These are phyloP conservation scores for Zychaea mexicana DNA, from an alignment of 371 early-diverging fungal species.

Conservation along the genomic window DNA sequence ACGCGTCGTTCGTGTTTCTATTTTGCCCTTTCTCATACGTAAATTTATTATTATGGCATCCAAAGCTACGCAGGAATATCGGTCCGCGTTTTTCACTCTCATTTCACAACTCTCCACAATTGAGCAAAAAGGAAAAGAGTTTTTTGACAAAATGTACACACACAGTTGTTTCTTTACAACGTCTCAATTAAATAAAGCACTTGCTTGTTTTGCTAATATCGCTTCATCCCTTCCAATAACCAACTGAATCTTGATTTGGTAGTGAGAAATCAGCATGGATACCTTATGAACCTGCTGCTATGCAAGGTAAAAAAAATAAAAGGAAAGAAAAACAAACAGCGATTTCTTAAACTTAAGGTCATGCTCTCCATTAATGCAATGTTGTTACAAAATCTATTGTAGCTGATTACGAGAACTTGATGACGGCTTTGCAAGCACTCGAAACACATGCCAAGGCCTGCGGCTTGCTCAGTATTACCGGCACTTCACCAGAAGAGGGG, in stretches of 20 bases:
- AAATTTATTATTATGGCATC: constrained; percentile 28
- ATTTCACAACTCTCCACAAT: constrained; percentile 47
- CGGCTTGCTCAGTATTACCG: constrained; percentile 47
- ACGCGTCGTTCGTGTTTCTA: no score
- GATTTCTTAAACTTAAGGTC: no score
- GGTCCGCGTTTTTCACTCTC: constrained; percentile 41
- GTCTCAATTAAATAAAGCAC: no score
- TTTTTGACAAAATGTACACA: constrained; percentile 49
- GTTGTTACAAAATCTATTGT: background rate
- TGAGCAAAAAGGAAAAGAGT: constrained; percentile 44
- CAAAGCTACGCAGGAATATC: constrained; percentile 53
- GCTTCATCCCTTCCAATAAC: no score
- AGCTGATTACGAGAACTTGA: constrained; percentile 45
- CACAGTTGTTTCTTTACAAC: no score
- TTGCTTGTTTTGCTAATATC: no score
- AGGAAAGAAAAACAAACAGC: no score
- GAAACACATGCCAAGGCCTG: constrained; percentile 41
- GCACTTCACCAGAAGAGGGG: constrained; percentile 16
- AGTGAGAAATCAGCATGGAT: constrained; percentile 41
- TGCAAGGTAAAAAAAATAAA: constrained; percentile 26
- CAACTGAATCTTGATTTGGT: background rate
- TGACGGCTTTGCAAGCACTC: constrained; percentile 26
- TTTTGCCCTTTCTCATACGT: background rate
- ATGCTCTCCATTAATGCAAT: no score
- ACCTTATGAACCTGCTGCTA: constrained; percentile 34